Conservation (phyloP, 2,329 filamentous ascomycete genomes). For the Fusarium incarnatum region DNA sequence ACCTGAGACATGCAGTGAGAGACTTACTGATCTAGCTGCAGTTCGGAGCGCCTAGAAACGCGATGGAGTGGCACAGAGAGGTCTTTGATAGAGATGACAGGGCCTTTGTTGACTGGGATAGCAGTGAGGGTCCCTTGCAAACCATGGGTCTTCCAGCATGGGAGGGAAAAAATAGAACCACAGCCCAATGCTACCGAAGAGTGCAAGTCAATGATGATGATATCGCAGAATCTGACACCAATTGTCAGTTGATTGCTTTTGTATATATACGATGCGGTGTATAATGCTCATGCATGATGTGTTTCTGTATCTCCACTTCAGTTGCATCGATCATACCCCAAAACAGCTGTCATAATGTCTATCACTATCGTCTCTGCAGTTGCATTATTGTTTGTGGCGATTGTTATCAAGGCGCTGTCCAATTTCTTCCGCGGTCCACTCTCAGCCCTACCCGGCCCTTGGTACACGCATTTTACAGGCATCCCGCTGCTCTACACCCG, state of each 20-base stretch:
- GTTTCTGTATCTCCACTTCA: background rate
- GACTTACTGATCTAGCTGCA: background rate
- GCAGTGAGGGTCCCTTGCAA: background rate
- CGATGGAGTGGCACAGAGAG: background rate
- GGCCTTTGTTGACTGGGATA: background rate
- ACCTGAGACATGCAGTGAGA: background rate
- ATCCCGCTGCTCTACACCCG: background rate
- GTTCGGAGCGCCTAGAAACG: background rate
- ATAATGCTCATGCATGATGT: background rate
- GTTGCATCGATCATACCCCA: background rate
- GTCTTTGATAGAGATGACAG: background rate
- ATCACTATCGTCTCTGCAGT: background rate
- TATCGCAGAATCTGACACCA: background rate
- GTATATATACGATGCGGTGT: background rate
- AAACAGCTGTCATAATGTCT: background rate
- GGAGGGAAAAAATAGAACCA: background rate
- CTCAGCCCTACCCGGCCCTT: constrained; percentile 3
- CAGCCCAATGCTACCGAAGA: background rate
- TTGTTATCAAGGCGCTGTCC: background rate
- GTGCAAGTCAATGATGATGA: background rate
- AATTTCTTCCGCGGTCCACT: constrained; percentile 1
- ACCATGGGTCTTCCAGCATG: background rate
- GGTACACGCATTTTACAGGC: constrained; percentile 9
- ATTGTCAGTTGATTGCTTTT: too few relatives aligned
- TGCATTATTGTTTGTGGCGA: background rate